Conservation (phyloP, 2,329 filamentous ascomycete species). For the Xenosphaeropsis pyriputrescens region DNA sequence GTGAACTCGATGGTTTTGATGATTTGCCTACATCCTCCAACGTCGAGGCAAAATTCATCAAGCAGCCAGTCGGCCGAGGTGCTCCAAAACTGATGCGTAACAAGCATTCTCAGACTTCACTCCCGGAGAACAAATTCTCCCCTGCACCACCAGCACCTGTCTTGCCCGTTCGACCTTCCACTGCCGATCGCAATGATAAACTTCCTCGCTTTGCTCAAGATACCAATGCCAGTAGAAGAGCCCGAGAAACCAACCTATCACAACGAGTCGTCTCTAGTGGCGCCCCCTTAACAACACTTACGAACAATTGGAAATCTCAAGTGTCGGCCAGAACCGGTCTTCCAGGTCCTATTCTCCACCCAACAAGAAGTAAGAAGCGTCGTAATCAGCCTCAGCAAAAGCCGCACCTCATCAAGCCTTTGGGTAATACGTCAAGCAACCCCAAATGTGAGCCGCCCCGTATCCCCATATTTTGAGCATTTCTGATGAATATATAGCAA, state of each 20-base stretch:
- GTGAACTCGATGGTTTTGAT: slow-evolving; percentile 85
- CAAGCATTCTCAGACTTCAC: slow-evolving; percentile 38
- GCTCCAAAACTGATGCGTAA: slow-evolving; percentile 49
- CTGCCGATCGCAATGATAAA: slow-evolving; percentile 24
- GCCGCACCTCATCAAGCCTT: slow-evolving; percentile 79
- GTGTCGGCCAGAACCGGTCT: slow-evolving; percentile 21
- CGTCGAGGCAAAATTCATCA: slow-evolving; percentile 69
- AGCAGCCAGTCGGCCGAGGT: slow-evolving; percentile 58
- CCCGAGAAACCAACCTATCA: slow-evolving; percentile 44
- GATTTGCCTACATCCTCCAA: slow-evolving; percentile 81
- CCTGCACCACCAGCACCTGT: slow-evolving; percentile 27
- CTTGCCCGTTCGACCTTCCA: slow-evolving; percentile 41
- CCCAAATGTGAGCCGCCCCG: slow-evolving; percentile 53
- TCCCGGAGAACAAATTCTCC: slow-evolving; percentile 36
- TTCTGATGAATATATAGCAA: slow-evolving; percentile 31
- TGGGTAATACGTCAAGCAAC: slow-evolving; percentile 57
- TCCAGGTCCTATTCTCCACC: slow-evolving; percentile 29
- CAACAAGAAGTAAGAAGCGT: slow-evolving; percentile 39
- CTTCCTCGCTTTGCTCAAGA: slow-evolving; percentile 50
- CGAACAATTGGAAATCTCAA: slow-evolving; percentile 22
- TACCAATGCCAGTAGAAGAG: slow-evolving; percentile 49
- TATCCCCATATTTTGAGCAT: too few relatives aligned
- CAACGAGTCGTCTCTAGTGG: slow-evolving; percentile 36
- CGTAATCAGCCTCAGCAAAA: slow-evolving; percentile 46
- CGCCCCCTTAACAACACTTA: slow-evolving; percentile 33